Percentiles rank a stretch among this genome's conserved stretches.
Evolutionary conservation across 2,329 filamentous ascomycete genomes (phyloP).

Genomic region (Chaetomium sp.): DNA sequence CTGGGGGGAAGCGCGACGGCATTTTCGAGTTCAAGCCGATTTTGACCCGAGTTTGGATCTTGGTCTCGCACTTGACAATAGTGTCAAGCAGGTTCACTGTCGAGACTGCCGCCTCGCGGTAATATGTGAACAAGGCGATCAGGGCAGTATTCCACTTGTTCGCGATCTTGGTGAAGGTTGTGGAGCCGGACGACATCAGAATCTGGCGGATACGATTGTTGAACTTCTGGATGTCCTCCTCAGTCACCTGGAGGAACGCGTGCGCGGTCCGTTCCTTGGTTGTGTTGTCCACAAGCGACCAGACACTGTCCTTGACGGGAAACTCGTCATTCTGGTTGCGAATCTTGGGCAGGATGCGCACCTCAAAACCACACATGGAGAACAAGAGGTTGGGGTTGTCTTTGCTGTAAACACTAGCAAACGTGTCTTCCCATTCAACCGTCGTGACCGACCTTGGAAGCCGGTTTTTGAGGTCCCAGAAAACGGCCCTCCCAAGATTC

Average conservation of each 20-base stretch:
- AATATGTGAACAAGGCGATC: slow-evolving; percentile 97
- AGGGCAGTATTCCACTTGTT: slow-evolving; percentile 99
- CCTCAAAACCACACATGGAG: slow-evolving; percentile 97
- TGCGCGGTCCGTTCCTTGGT: slow-evolving; percentile 97
- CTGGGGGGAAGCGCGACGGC: slow-evolving; percentile 96
- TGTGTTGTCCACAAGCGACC: slow-evolving; percentile 94
- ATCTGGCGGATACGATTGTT: slow-evolving; percentile 99
- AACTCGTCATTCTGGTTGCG: slow-evolving; percentile 96
- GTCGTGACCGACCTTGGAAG: slow-evolving; percentile 93
- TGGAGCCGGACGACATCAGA: slow-evolving; percentile 98
- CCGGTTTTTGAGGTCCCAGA: slow-evolving; percentile 98
- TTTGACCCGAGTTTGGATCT: slow-evolving; percentile 98
- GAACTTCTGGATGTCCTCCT: slow-evolving; percentile 98
- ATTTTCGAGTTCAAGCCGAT: slow-evolving; percentile 99
- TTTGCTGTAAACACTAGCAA: slow-evolving; percentile 94
- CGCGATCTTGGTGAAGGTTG: slow-evolving; percentile 98
- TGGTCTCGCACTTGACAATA: slow-evolving; percentile 99
- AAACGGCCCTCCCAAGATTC: slow-evolving; percentile 93
- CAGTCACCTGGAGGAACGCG: slow-evolving; percentile 95
- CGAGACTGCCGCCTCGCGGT: slow-evolving; percentile 94
- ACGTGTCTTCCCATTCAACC: slow-evolving; percentile 98
- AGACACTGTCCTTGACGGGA: slow-evolving; percentile 95
- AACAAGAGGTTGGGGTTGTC: slow-evolving; percentile 97
- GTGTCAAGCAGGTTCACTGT: slow-evolving; percentile 93
- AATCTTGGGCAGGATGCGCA: slow-evolving; percentile 92